Base-by-base conservation (phyloP, 371 early-diverging fungal genomes). In the Coemansia sp. region DNA sequence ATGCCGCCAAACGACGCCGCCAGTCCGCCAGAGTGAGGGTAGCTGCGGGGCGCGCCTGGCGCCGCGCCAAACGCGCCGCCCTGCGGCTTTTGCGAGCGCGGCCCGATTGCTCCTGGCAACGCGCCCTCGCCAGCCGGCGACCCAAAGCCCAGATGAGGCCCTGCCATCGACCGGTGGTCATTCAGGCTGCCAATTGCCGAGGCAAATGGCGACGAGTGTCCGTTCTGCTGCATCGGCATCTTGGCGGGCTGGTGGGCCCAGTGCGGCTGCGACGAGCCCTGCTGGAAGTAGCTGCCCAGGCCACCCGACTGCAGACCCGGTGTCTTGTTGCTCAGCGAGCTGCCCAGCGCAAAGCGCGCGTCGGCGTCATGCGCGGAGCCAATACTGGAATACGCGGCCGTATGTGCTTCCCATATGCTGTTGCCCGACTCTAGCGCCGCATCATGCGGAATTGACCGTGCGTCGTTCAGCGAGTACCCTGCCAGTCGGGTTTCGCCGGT, bases 391-490 rank as follows among this genome's bases (percentile, higher is more conserved):
- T 51, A 47, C 55, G 62, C 37, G 2, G 7, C 9, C 5, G 37
- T 38, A 14, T 55, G 47, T 16, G 57, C 37, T n/a, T 70, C 62
- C 70, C 70, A 70, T 37, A 67, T 34, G 2, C 70, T 46, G 53
- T 48, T 42, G 14, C 40, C 47, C 11, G 61, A 29, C 52, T 18
- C 52, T 5, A 49, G 37, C 4, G 39, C 16, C 3, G 39, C 43
- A 32, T 55, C 59, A 40, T 36, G 49, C 12, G 58, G 52, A 33
- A 58, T 47, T 6, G 60, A 49, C 31, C 39, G 58, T 12, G 40
- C 57, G 40, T 68, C 71, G 33, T 55, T 58, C n/a, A 71, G 59
- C 38, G 69, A 68, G 39, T 63, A 64, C 31, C 55, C 69, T 7
- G 65, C 67, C 9, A 66, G 61, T 9, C 50, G 61, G 47, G 61